A percentile compares a stretch with the other conserved stretches of the same genome.
Evolutionary conservation across 2,329 filamentous ascomycete species (phyloP).

Genomic region (Sporothrix schenckii): DNA sequence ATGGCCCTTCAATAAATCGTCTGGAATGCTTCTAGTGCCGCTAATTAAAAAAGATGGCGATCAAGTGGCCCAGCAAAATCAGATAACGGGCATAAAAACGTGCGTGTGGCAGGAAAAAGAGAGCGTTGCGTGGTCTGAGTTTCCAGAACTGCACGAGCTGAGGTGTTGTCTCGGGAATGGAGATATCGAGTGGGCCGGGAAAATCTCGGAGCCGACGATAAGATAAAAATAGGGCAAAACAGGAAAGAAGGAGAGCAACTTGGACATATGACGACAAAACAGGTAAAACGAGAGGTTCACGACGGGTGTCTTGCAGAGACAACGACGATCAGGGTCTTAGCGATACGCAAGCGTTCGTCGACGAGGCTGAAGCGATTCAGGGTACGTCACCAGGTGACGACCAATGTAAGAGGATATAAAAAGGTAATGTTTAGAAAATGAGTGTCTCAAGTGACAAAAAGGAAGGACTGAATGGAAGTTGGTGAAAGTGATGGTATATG

Average conservation of each 20-base stretch:
- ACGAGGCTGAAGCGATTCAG: not conserved
- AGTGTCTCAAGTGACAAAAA: conserved; percentile 1
- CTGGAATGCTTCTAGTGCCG: conserved; percentile 25
- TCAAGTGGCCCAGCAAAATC: not conserved
- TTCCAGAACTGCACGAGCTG: not conserved
- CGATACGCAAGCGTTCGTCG: not conserved
- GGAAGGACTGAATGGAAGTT: not conserved
- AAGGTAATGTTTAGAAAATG: not conserved
- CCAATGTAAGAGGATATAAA: not conserved
- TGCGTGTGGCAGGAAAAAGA: conserved; percentile 23
- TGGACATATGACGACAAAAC: not conserved
- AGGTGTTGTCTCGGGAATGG: conserved; percentile 23
- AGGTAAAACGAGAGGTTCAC: conserved; percentile 2
- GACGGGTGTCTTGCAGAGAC: not conserved
- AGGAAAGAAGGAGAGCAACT: not conserved
- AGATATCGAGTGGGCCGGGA: conserved; percentile 6
- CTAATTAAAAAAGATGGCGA: conserved; percentile 9
- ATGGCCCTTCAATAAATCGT: not conserved
- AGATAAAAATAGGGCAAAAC: conserved; percentile 19
- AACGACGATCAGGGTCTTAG: not conserved
- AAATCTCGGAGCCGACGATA: conserved; percentile 1
- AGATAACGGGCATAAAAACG: conserved; percentile 10
- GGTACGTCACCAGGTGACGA: conserved; percentile 15
- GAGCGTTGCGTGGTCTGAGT: not conserved
- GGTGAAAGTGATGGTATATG: not conserved